Evolutionary conservation across 1,284 basidiomycete species (phyloP).

Genomic region (Trichosporon inkin): DNA sequence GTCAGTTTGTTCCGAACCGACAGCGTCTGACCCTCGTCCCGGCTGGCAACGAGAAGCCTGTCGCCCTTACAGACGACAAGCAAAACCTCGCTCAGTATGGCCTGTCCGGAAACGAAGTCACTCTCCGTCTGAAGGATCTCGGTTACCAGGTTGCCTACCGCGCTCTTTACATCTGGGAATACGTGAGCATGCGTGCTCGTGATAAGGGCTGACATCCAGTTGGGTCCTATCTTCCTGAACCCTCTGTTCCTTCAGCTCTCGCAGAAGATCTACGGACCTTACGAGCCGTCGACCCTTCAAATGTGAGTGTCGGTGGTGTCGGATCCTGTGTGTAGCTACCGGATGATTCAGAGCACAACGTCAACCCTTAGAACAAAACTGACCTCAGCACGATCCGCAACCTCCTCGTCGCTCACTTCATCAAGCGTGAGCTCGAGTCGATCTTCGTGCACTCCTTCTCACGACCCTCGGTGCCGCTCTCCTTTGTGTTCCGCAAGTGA

Average conservation of each 20-base stretch:
- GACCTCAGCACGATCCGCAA: constrained; percentile 65
- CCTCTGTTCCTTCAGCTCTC: constrained; percentile 73
- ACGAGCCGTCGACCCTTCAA: constrained; percentile 39
- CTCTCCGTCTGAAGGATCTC: constrained; percentile 73
- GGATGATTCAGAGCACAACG: too few relatives aligned
- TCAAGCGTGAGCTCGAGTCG: constrained; percentile 91
- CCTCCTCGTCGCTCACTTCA: constrained; percentile 79
- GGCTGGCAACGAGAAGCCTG: constrained; percentile 32
- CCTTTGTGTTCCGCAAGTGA: constrained; percentile 87
- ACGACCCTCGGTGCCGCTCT: constrained; percentile 85
- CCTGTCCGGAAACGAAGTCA: constrained; percentile 56
- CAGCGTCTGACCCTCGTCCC: constrained; percentile 62
- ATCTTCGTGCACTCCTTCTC: constrained; percentile 93
- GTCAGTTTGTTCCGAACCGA: constrained; percentile 63
- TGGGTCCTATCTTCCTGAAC: constrained; percentile 86
- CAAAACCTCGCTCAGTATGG: constrained; percentile 60
- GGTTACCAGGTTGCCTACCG: constrained; percentile 82
- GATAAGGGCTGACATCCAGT: constrained; percentile 52
- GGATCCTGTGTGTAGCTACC: not conserved
- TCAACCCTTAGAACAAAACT: constrained; percentile 2
- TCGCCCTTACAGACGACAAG: constrained; percentile 62
- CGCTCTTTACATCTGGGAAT: constrained; percentile 84
- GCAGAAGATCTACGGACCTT: constrained; percentile 37
- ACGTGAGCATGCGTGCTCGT: constrained; percentile 57
- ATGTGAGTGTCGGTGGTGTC: constrained; percentile 24